Evolutionary conservation across 2,329 filamentous ascomycete genomes (phyloP).

Genomic region (Ambrosiella beaveri): DNA sequence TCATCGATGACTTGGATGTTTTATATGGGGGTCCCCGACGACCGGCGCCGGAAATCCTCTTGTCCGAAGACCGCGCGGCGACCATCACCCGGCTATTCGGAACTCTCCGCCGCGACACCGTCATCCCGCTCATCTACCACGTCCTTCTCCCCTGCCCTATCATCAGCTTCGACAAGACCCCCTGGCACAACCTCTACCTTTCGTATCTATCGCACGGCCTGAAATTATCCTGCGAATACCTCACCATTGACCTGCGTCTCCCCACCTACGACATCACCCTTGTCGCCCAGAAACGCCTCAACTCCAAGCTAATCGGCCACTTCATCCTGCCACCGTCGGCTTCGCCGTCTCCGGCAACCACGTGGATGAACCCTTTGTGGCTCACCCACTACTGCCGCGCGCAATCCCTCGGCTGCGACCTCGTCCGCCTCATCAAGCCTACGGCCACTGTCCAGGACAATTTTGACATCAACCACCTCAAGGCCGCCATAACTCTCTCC

Average conservation of each 20-base stretch:
- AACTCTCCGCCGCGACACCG: constrained; percentile 43
- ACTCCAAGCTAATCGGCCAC: constrained; percentile 44
- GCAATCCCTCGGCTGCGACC: constrained; percentile 38
- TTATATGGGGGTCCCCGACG: constrained; percentile 7
- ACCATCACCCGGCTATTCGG: constrained; percentile 42
- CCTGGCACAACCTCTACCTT: constrained; percentile 26
- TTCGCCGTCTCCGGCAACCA: constrained; percentile 12
- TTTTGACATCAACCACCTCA: constrained; percentile 39
- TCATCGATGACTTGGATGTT: constrained; percentile 21
- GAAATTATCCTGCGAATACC: constrained; percentile 44
- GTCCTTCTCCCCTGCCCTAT: constrained; percentile 22
- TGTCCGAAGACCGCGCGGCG: constrained; percentile 23
- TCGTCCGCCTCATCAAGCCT: constrained; percentile 43
- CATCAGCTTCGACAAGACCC: constrained; percentile 12
- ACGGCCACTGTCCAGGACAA: constrained; percentile 44
- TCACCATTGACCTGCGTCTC: constrained; percentile 43
- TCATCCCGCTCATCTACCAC: constrained; percentile 41
- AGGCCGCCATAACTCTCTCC: constrained; percentile 28
- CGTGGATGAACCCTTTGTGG: constrained; percentile 42
- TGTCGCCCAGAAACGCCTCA: constrained; percentile 33
- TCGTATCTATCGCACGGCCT: constrained; percentile 42
- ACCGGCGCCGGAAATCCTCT: constrained; percentile 10
- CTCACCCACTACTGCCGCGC: constrained; percentile 40
- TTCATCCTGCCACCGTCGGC: constrained; percentile 20
- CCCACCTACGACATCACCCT: constrained; percentile 32